Evolutionary conservation across 306 rosid genomes (phyloP).

Genomic region (Urtica urens): DNA sequence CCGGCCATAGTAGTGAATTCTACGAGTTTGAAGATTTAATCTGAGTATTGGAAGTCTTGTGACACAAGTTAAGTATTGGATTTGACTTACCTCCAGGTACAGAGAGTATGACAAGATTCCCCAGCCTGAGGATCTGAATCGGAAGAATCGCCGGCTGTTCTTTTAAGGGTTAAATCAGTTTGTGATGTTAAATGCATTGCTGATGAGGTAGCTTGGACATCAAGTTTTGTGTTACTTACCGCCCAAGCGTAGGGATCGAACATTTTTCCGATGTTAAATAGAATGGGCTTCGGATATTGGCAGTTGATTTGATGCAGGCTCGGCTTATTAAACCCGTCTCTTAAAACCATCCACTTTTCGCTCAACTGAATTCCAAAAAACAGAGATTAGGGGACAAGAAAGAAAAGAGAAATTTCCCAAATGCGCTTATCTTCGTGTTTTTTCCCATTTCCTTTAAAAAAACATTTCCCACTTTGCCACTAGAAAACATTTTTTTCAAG

Average conservation of each 20-base stretch:
- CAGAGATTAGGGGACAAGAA: background rate
- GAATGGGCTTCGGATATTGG: slow-evolving; percentile 67
- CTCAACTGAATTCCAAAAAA: slow-evolving; percentile 31
- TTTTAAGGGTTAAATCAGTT: too few species aligned
- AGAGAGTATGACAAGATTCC: slow-evolving; percentile 69
- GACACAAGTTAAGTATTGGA: background rate
- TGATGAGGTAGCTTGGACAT: too few species aligned
- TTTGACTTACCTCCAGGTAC: slow-evolving; percentile 94
- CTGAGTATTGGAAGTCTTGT: background rate
- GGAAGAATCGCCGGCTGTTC: slow-evolving; percentile 91
- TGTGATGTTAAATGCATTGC: too few species aligned
- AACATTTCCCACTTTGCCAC: too few species aligned
- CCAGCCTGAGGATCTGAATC: slow-evolving; percentile 70
- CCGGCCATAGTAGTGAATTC: slow-evolving; percentile 91
- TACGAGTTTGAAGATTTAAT: slow-evolving; percentile 24
- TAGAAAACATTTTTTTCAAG: too few species aligned
- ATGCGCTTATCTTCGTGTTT: too few species aligned
- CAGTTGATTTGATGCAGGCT: slow-evolving; percentile 53
- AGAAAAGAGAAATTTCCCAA: too few species aligned
- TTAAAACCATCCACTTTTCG: slow-evolving; percentile 30
- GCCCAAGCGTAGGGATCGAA: slow-evolving; percentile 82
- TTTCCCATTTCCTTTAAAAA: too few species aligned
- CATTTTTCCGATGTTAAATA: slow-evolving; percentile 74
- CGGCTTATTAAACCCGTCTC: slow-evolving; percentile 47
- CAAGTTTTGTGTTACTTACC: slow-evolving; percentile 31